Base-by-base conservation (phyloP, 2,329 filamentous ascomycete genomes). In the Microsporum canis region DNA sequence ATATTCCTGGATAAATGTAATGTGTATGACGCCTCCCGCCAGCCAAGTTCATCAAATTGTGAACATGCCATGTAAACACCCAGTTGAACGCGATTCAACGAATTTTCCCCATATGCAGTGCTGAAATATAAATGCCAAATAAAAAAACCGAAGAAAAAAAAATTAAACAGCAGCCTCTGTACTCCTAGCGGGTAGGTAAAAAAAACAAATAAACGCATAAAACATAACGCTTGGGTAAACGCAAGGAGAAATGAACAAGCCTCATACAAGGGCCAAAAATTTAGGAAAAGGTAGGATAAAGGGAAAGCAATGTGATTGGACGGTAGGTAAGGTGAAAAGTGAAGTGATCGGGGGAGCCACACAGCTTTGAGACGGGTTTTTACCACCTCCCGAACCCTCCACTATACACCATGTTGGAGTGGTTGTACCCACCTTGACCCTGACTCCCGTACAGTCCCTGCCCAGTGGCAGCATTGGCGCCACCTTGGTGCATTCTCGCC, bases 401-500 rank as follows among this genome's bases (percentile, higher is more conserved):
- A 73, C 79, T 78, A 76, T 95, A 95, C 83, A 95, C 88, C 84
- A 89, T 88, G 77, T 81, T 85, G 71, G 85, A 75, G 63, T 80
- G 79, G 68, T 88, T 91, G 84, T 95, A 96, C 88, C 89, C 91
- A 94, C 90, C 90, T 92, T 83, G 81, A 75, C 82, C 80, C 77
- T 95, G 88, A 78, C 88, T 88, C 78, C 87, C 87, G 79, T 94
- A 95, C 77, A 94, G 83, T 77, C 88, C 89, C 83, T 94, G 89
- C 77, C 88, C 88, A 79, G 87, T 87, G 68, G 71, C 70, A 71
- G 72, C 68, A 83, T 88, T 86, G 78, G 85, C 85, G 82, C 85
- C 88, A 79, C 85, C 88, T 80, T 94, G 89, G 79, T 95, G 91
- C 83, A 95, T 88, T 84, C 91, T 89, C 78, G 90, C 90, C 82